phyloP scores from a whole-genome alignment of 208 protist genomes.

The Lotmaria passim region DNA sequence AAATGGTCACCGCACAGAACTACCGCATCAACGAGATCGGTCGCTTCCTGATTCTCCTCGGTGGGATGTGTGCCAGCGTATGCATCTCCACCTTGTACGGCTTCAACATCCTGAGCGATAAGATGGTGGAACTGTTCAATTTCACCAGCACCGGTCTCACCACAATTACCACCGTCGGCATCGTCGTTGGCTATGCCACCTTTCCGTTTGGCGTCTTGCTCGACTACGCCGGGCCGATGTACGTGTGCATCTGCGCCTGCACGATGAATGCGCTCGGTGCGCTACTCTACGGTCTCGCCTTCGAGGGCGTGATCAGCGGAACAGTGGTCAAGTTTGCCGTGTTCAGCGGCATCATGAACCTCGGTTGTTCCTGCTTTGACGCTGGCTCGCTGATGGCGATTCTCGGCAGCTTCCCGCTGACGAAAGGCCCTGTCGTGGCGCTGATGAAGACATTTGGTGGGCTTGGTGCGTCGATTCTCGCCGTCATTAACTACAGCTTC shows the following conservation, averaged over 20 bases:
- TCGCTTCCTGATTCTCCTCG: conserved; percentile 60
- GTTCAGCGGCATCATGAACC: conserved; percentile 63
- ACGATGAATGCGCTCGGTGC: conserved; percentile 39
- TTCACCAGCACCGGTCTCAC: conserved; percentile 48
- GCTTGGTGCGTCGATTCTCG: conserved; percentile 50
- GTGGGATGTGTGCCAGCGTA: conserved; percentile 41
- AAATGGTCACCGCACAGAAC: conserved; percentile 32
- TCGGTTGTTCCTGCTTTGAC: conserved; percentile 62
- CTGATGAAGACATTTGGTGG: conserved; percentile 64
- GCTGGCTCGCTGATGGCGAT: conserved; percentile 70
- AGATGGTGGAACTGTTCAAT: conserved; percentile 48
- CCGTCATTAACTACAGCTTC: conserved; percentile 55
- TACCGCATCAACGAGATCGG: conserved; percentile 54
- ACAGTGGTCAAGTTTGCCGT: conserved; percentile 43
- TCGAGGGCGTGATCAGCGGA: conserved; percentile 47
- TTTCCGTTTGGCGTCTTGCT: conserved; percentile 62
- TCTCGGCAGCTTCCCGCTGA: conserved; percentile 59
- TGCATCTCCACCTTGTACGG: conserved; percentile 59
- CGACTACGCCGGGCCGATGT: conserved; percentile 62
- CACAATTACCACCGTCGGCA: conserved; percentile 60
- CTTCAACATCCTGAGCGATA: conserved; percentile 69
- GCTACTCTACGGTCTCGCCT: conserved; percentile 60
- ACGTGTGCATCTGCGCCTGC: conserved; percentile 35
- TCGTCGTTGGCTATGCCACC: conserved; percentile 47
- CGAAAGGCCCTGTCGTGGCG: conserved; percentile 49